phyloP scores from a whole-genome alignment of 257 asterid species.

The Solanum appendiculatum region DNA sequence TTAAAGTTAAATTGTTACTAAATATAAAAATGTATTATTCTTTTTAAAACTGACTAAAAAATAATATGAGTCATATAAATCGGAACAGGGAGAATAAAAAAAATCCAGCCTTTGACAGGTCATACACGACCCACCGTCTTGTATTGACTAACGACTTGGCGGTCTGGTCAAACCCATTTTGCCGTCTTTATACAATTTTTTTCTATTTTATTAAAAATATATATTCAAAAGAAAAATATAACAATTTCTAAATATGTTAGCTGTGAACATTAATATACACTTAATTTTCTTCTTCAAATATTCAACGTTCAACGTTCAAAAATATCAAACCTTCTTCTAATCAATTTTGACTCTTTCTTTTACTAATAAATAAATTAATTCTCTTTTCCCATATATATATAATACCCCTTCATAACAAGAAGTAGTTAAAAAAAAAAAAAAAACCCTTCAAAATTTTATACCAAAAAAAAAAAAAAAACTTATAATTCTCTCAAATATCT shows the following conservation, averaged over 20 bases:
- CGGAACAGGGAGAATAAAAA: too few species aligned
- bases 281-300: conserved; percentile 2
- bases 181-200: neutral
- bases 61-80: too few species aligned
- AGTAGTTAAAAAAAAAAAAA: neutral
- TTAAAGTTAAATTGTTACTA: too few species aligned
- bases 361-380: neutral
- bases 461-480: neutral
- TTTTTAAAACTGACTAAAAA: too few species aligned
- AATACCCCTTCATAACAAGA: neutral
- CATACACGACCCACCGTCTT: neutral
- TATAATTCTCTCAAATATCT: neutral
- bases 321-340: conserved; percentile 1
- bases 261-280: neutral
- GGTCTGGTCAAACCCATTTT: neutral
- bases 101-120: neutral
- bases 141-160: neutral
- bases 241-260: neutral
- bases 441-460: neutral
- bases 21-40: too few species aligned
- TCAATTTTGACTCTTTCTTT: conserved; percentile 22
- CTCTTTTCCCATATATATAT: neutral
- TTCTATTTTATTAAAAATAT: neutral
- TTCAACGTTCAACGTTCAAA: conserved; percentile 36
- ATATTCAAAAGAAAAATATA: neutral